Evolutionary conservation across 192 early-diverging fungal species (phyloP).

Genomic region (Allomyces macrogynus): DNA sequence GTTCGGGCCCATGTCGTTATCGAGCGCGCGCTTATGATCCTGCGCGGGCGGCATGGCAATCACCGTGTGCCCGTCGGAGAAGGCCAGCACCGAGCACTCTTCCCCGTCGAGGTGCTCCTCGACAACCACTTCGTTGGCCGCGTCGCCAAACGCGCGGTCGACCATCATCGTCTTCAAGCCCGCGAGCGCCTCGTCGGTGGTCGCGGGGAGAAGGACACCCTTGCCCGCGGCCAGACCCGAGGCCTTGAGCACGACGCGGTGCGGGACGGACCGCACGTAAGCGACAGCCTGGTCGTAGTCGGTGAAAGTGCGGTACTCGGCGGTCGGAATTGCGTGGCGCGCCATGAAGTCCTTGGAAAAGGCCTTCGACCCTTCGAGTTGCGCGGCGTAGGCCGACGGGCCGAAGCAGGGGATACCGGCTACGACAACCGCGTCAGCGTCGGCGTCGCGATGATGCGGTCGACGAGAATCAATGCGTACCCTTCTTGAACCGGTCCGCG

Average conservation of each 20-base stretch:
- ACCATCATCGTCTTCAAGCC: constrained; percentile 82
- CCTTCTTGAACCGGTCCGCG: constrained; percentile 56
- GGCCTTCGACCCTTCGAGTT: constrained; percentile 92
- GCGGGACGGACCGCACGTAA: constrained; percentile 35
- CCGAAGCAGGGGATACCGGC: constrained; percentile 83
- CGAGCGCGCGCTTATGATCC: constrained; percentile 95
- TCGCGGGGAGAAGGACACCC: constrained; percentile 79
- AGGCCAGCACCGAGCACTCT: constrained; percentile 77
- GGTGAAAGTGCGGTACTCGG: constrained; percentile 71
- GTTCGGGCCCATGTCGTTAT: constrained; percentile 83
- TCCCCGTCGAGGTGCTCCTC: constrained; percentile 86
- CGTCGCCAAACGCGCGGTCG: constrained; percentile 65
- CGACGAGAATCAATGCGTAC: constrained; percentile 10
- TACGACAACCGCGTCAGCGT: too few relatives aligned
- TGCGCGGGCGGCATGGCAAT: constrained; percentile 79
- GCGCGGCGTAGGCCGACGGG: constrained; percentile 68
- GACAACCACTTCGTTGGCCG: constrained; percentile 81
- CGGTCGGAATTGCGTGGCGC: constrained; percentile 87
- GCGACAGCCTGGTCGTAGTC: constrained; percentile 45
- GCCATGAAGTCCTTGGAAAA: constrained; percentile 99
- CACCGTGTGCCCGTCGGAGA: constrained; percentile 90
- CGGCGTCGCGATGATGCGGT: background rate
- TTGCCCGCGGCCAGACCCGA: constrained; percentile 95
- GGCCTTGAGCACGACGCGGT: constrained; percentile 55
- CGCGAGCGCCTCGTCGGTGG: constrained; percentile 60